Percentiles rank a stretch among this genome's conserved stretches.
Evolutionary conservation across 1,284 basidiomycete genomes (phyloP).

Genomic region (Microbotryum lychnidis-dioicae): DNA sequence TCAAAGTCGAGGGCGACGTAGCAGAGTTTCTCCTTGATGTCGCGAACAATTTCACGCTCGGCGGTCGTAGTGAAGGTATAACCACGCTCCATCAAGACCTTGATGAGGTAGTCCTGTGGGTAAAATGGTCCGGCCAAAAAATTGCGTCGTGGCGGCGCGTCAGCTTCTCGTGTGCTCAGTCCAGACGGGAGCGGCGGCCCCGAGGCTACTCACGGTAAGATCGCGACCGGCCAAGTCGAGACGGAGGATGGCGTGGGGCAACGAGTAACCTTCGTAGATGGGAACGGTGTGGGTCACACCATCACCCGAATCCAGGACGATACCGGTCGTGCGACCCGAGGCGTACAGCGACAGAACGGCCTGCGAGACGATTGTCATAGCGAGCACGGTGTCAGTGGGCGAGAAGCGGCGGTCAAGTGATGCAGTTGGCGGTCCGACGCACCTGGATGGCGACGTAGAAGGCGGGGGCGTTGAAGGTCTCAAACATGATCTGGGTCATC

Average conservation of each 20-base stretch:
- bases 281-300: conserved; percentile 90
- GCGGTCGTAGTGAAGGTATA: conserved; percentile 74
- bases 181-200: no score
- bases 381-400: no score
- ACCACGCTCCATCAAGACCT: conserved; percentile 87
- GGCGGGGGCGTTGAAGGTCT: conserved; percentile 88
- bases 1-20: conserved; percentile 96
- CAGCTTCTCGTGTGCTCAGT: neutral
- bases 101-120: conserved; percentile 63
- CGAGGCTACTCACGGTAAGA: conserved; percentile 53
- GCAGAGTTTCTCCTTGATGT: conserved; percentile 98
- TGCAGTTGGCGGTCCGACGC: no score
- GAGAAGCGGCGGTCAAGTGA: no score
- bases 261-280: conserved; percentile 91
- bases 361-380: no score
- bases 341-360: conserved; percentile 87
- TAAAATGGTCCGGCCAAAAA: neutral
- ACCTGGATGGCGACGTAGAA: conserved; percentile 85
- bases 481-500: conserved; percentile 97
- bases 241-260: conserved; percentile 90
- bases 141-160: neutral
- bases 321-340: conserved; percentile 85
- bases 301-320: conserved; percentile 88
- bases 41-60: conserved; percentile 81
- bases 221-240: conserved; percentile 93